Evolutionary conservation across 164 flowering plant genomes (phyloP).

Genomic region (Kalanchoe fedtschenkoi): DNA sequence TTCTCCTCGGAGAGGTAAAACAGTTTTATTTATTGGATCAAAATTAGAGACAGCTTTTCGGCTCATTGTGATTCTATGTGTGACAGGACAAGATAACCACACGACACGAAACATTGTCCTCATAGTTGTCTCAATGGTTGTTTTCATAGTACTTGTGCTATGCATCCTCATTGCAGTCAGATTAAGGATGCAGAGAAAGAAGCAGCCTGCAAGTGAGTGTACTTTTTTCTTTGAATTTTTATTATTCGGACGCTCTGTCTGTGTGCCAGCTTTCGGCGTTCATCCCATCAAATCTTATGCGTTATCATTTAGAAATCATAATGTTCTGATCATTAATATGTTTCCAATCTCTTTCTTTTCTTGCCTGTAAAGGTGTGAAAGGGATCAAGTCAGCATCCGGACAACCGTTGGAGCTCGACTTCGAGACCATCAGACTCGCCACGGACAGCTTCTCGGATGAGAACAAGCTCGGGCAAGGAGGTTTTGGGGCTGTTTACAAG

Average conservation of each 20-base stretch:
- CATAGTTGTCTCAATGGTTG: background rate
- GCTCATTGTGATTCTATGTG: background rate
- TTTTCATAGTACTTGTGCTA: background rate
- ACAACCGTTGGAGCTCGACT: conserved; percentile 11
- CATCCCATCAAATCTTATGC: too few species aligned
- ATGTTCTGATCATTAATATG: background rate
- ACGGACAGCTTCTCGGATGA: conserved; percentile 18
- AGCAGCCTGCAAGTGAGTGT: background rate
- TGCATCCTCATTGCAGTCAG: background rate
- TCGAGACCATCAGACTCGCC: conserved; percentile 10
- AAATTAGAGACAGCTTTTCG: background rate
- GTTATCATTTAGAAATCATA: too few species aligned
- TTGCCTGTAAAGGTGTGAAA: background rate
- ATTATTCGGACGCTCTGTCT: too few species aligned
- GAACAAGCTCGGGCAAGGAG: conserved; percentile 19
- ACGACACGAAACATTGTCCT: background rate
- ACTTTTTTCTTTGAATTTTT: background rate
- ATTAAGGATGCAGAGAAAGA: background rate
- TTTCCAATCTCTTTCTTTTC: background rate
- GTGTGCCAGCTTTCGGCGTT: too few species aligned
- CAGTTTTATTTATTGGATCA: background rate
- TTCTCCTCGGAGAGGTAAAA: background rate
- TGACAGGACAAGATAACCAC: background rate
- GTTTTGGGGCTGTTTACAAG: conserved; percentile 22
- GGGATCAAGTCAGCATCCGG: background rate